These are phyloP conservation scores for Madurella mycetomatis DNA, from an alignment of 2,329 filamentous ascomycete species.

Conservation along the genomic window DNA sequence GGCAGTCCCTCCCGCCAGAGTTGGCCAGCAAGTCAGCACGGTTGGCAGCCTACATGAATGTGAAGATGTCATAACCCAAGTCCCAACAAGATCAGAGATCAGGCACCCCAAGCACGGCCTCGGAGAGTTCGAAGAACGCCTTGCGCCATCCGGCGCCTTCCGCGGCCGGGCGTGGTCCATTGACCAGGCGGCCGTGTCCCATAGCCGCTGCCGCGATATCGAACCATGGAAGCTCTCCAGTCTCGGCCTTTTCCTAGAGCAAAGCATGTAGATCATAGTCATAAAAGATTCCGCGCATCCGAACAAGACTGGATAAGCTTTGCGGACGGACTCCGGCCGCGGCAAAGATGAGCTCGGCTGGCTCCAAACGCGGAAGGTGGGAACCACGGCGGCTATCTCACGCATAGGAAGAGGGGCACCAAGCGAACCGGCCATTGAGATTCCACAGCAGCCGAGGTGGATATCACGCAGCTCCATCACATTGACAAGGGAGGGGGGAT, in stretches of 20 bases:
- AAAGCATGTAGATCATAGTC: not conserved
- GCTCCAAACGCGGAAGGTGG: slow-evolving; percentile 9
- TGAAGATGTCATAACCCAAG: too few relatives aligned
- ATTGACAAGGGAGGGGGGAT: not conserved
- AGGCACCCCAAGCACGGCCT: too few relatives aligned
- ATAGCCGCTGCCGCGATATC: not conserved
- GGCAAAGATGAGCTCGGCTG: slow-evolving; percentile 2
- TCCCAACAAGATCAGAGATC: too few relatives aligned
- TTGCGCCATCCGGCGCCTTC: too few relatives aligned
- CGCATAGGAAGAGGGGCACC: slow-evolving; percentile 6
- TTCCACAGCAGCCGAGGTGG: not conserved
- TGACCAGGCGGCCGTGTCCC: not conserved
- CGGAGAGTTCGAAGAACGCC: too few relatives aligned
- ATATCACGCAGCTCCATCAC: slow-evolving; percentile 14
- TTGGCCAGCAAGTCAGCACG: too few relatives aligned
- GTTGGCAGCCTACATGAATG: too few relatives aligned
- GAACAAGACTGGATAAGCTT: not conserved
- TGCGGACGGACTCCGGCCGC: slow-evolving; percentile 2
- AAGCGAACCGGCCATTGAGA: slow-evolving; percentile 3
- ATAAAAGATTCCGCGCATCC: not conserved
- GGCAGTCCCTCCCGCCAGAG: too few relatives aligned
- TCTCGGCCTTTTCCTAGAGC: not conserved
- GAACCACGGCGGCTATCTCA: slow-evolving; percentile 21
- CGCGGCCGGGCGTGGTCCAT: not conserved
- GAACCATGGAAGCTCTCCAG: not conserved